These are phyloP conservation scores for Vaccinium darrowii DNA, from an alignment of 148 eudicot species.

Conservation along the genomic window DNA sequence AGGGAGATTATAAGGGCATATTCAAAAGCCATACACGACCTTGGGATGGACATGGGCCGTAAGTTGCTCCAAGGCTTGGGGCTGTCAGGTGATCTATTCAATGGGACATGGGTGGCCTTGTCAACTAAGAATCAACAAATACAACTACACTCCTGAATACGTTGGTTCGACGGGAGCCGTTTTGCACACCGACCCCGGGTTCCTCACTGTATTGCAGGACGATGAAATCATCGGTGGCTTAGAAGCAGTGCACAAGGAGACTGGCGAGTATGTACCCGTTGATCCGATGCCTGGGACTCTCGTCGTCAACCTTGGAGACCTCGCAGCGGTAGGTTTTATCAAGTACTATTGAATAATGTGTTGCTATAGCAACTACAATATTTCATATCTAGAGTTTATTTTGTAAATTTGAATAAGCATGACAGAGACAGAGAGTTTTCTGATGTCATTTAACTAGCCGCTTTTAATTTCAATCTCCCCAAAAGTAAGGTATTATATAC, in stretches of 20 bases:
- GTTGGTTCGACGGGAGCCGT: conserved; percentile 54
- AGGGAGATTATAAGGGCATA: conserved; percentile 28
- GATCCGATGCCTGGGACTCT: conserved; percentile 51
- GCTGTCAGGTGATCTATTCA: conserved; percentile 38
- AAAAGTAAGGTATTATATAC: too few species aligned
- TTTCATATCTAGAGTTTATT: too few species aligned
- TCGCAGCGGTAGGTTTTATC: conserved; percentile 19
- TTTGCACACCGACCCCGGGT: conserved; percentile 57
- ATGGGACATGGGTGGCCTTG: conserved; percentile 46
- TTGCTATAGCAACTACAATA: too few species aligned
- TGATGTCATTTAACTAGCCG: too few species aligned
- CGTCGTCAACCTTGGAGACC: conserved; percentile 56
- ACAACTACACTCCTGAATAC: conserved; percentile 50
- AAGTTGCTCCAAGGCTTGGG: conserved; percentile 28
- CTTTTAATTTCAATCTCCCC: too few species aligned
- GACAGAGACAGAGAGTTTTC: too few species aligned
- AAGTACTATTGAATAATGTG: not conserved
- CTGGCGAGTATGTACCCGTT: conserved; percentile 31
- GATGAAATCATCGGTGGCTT: conserved; percentile 57
- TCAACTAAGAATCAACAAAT: conserved; percentile 61
- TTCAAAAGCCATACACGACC: conserved; percentile 20
- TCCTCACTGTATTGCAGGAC: conserved; percentile 54
- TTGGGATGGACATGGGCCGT: conserved; percentile 21
- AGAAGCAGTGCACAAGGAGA: conserved; percentile 41
- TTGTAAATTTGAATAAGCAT: too few species aligned